These are phyloP conservation scores for Saccharomyces hybrid DNA, from an alignment of 1,139 yeast genomes.

Conservation along the genomic window DNA sequence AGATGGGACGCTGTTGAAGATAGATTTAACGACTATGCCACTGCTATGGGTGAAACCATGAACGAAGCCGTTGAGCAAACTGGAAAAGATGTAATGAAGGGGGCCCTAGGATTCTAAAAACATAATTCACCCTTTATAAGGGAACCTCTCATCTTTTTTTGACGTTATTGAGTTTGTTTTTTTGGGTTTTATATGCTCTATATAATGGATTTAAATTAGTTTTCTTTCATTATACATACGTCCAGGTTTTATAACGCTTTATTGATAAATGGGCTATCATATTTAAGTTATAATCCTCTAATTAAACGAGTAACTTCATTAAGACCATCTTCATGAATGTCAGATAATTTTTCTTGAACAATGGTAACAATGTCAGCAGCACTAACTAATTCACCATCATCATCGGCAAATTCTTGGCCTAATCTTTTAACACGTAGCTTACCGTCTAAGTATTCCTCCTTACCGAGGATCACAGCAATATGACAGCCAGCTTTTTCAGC, in stretches of 20 bases:
- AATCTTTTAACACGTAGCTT: slow-evolving; percentile 76
- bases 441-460: slow-evolving; percentile 77
- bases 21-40: slow-evolving; percentile 52
- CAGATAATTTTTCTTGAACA: slow-evolving; percentile 48
- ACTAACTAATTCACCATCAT: slow-evolving; percentile 74
- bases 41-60: slow-evolving; percentile 46
- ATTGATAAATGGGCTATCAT: background rate
- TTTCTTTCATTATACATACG: background rate
- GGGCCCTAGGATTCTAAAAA: slow-evolving; percentile 46
- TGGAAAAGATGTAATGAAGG: slow-evolving; percentile 44
- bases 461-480: slow-evolving; percentile 86
- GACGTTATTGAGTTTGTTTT: too few relatives aligned
- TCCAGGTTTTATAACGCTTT: background rate
- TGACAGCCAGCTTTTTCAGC: slow-evolving; percentile 94
- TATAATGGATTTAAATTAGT: background rate
- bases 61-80: slow-evolving; percentile 45
- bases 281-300: slow-evolving; percentile 41
- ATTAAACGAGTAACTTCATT: slow-evolving; percentile 55
- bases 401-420: slow-evolving; percentile 84
- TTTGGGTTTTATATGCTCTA: background rate
- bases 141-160: background rate
- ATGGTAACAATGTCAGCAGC: slow-evolving; percentile 49
- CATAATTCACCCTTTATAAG: background rate
- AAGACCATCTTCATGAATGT: slow-evolving; percentile 36
- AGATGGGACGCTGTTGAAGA: slow-evolving; percentile 52